Evolutionary conservation across 108 stramenopile species (phyloP).

Genomic region (Parietichytrium sp.): DNA sequence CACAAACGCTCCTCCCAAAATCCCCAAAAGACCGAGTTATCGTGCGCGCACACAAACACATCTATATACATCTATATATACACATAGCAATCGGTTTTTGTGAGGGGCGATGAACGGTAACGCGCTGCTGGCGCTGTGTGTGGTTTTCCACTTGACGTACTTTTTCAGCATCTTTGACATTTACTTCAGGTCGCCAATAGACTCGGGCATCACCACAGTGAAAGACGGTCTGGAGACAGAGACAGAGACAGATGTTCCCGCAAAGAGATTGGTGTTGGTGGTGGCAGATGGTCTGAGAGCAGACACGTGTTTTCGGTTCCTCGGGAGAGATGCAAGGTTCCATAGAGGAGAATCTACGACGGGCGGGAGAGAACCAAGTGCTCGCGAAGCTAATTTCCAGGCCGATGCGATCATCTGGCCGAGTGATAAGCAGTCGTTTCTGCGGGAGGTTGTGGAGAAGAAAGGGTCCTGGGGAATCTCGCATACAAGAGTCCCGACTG

Average conservation of each 20-base stretch:
- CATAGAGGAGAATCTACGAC: neutral
- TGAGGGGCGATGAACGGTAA: neutral
- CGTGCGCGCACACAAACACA: too few species aligned
- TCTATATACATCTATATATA: too few species aligned
- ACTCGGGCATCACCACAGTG: neutral
- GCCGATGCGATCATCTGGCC: slow-evolving; percentile 15
- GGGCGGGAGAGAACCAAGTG: too few species aligned
- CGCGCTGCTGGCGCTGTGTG: neutral
- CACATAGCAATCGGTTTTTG: too few species aligned
- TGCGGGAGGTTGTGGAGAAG: neutral
- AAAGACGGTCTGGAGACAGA: too few species aligned
- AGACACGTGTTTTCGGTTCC: slow-evolving; percentile 21
- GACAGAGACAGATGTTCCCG: neutral
- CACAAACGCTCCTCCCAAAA: too few species aligned
- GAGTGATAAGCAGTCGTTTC: neutral
- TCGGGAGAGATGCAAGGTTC: neutral
- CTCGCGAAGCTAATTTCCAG: neutral
- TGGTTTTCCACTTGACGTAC: slow-evolving; percentile 20
- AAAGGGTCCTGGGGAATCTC: slow-evolving; percentile 20
- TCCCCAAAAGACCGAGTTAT: too few species aligned
- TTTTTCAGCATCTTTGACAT: slow-evolving; percentile 37
- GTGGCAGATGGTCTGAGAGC: slow-evolving; percentile 24
- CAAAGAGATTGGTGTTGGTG: neutral
- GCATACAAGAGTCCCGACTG: slow-evolving; percentile 17
- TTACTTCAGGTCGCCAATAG: slow-evolving; percentile 31